phyloP scores from a whole-genome alignment of 2,329 filamentous ascomycete genomes.

The Fusarium sp. region DNA sequence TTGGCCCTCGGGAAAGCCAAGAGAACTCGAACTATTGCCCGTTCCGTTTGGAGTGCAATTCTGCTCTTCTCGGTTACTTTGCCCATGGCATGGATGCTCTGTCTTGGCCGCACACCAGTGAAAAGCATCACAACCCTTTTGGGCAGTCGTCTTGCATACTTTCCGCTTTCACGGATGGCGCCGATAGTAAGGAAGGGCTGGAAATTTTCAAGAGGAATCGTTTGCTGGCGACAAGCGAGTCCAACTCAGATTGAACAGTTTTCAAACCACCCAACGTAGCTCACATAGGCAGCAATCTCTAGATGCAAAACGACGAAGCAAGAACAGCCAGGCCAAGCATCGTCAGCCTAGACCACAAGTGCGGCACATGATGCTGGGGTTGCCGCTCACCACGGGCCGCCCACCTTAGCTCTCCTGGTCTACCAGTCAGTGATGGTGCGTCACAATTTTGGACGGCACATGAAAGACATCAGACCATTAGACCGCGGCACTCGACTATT shows the following conservation, averaged over 20 bases:
- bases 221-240: neutral
- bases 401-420: conserved; percentile 19
- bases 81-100: conserved; percentile 19
- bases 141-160: neutral
- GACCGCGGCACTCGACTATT: conserved; percentile 29
- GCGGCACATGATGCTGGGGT: conserved; percentile 39
- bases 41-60: conserved; percentile 10
- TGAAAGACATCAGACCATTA: conserved; percentile 32
- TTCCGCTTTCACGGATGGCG: neutral
- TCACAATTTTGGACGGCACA: conserved; percentile 25
- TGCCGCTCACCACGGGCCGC: conserved; percentile 14
- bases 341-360: conserved; percentile 27
- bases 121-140: conserved; percentile 14
- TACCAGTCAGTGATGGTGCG: conserved; percentile 6
- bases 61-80: conserved; percentile 20
- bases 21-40: conserved; percentile 12
- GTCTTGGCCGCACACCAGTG: conserved; percentile 11
- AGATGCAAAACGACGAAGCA: conserved; percentile 14
- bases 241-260: neutral
- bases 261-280: neutral
- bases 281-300: neutral
- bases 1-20: conserved; percentile 49
- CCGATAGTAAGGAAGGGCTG: neutral
- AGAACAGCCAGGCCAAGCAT: conserved; percentile 7
- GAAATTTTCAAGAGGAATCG: neutral